These are phyloP conservation scores for Colletotrichum lentis DNA, from an alignment of 2,329 filamentous ascomycete species.

Conservation along the genomic window DNA sequence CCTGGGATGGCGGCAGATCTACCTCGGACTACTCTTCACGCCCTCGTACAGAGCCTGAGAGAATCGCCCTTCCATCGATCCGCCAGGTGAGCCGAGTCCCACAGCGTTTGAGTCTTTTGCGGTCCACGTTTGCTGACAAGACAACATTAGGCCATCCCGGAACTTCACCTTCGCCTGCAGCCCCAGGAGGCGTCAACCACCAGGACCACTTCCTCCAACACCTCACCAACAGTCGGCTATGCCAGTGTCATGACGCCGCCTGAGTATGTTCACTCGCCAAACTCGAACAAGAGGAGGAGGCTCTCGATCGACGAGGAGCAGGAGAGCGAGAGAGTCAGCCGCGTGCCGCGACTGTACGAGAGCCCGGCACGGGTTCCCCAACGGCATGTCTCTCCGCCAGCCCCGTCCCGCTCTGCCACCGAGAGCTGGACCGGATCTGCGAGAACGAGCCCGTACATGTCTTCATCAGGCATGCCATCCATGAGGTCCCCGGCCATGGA, in stretches of 20 bases:
- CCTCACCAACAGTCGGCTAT: conserved; percentile 47
- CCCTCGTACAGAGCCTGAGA: conserved; percentile 50
- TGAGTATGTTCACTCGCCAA: conserved; percentile 61
- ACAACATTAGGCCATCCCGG: conserved; percentile 54
- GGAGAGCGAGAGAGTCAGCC: conserved; percentile 52
- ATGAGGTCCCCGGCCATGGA: conserved; percentile 47
- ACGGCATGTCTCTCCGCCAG: conserved; percentile 50
- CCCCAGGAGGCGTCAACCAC: conserved; percentile 44
- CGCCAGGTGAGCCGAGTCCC: conserved; percentile 55
- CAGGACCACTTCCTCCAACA: conserved; percentile 47
- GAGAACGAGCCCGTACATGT: conserved; percentile 48
- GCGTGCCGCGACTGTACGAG: conserved; percentile 58
- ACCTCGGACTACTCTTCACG: conserved; percentile 47
- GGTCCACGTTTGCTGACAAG: conserved; percentile 25
- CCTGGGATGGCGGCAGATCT: conserved; percentile 51
- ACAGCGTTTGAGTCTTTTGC: no score
- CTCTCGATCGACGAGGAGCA: conserved; percentile 53
- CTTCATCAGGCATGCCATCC: conserved; percentile 44
- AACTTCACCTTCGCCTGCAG: conserved; percentile 51
- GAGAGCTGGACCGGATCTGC: conserved; percentile 50
- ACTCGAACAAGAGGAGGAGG: conserved; percentile 58
- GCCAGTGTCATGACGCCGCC: conserved; percentile 50
- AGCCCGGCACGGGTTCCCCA: conserved; percentile 46
- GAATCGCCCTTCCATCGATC: conserved; percentile 60
- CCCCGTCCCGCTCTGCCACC: conserved; percentile 41